Evolutionary conservation across 441 rosid genomes (phyloP), one percentile per base, ranked within the genome.

Genomic region (Omphalea diandra): DNA sequence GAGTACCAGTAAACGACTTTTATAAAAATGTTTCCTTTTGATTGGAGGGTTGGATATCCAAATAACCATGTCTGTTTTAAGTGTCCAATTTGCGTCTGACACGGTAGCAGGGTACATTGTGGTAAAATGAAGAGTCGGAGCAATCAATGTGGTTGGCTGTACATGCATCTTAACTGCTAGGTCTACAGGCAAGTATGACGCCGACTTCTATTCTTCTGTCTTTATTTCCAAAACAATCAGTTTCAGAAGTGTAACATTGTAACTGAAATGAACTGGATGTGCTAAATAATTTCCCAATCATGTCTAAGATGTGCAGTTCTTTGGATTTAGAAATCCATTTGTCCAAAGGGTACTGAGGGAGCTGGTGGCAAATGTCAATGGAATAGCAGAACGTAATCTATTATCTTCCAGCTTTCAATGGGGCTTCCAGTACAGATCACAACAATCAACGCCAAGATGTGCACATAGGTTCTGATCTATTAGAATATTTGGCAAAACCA

Each of bases 291-390:
- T 33, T 61, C 38, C 49, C 32, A n/a, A n/a, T 65, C n/a, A 7
- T 81, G 63, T 61, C 33, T 71, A 61, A 71, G 53, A 33, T 66
- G 20, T 83, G 80, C 94, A 95, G 97, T 88, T 89, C 69, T 95
- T 95, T 79, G 99, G 98, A 61, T 95, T 93, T 73, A 90, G 83
- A 81, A 87, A 85, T 75, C 83, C 87, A 29, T 81, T 86, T 76
- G 91, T 95, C 67, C 96, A 90, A 75, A 85, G 97, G 80, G 73
- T 93, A 73, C 89, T 95, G 67, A 81, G 97, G 79, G 97, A 95
- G 82, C 82, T 89, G 74, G 90, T 86, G 77, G 83, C 90, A 61
- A 81, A 83, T 65, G 75, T 84, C 74, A 77, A 83, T 63, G 92
- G 88, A 79, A 77, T 72, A 67, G 83, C 83, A 67, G 88, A 83